Evolutionary conservation across 371 early-diverging fungal genomes (phyloP), one percentile per base, ranked within the genome.

Genomic region (Mucor indicus): DNA sequence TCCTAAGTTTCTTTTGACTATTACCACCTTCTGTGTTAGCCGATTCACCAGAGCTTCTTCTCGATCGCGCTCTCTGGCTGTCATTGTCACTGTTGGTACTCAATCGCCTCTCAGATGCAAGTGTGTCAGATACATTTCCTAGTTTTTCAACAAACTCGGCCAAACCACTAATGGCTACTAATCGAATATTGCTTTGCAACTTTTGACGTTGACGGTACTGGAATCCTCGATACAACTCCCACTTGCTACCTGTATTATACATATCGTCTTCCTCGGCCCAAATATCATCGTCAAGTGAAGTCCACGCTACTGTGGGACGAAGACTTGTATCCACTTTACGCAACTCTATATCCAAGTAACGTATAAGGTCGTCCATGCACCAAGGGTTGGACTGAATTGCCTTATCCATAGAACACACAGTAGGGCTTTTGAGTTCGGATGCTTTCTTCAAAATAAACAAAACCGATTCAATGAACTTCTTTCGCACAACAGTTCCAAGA

Each of bases 151-250:
- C 62, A 44, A 85, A 63, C 19, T 85, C 82, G 42, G 73, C 67
- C 2, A 83, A 46, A 4, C 85, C 83, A 38, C 83, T 76, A 24
- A 83, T 72, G 15, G 81, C 58, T 15, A 83, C 67, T 20, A 79
- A 69, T 5, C 67, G 77, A n/a, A 69, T 64, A 43, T 69, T 70
- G 21, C 53, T 62, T 27, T 63, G 63, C 23, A 67, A 20, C 12
- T 53, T 54, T 43, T 65, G 60, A 3, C 55, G 50, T 39, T 59
- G 59, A 22, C 56, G 47, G 11, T 56, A 52, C 7, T 50, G 48
- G 10, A 55, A 49, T 0, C 65, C 65, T 36, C 55, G 53, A 35
- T 75, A 75, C 0, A 64, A 19, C 19, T 66, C 61, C 69, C 69
- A 71, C n/a, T 55, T 56, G n/a, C 40, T 44, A 25, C 49, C 38